Percentiles rank a stretch among this genome's conserved stretches.
These are phyloP conservation scores for Ophiostoma himal-ulmi DNA, from an alignment of 2,329 filamentous ascomycete species.

Conservation along the genomic window DNA sequence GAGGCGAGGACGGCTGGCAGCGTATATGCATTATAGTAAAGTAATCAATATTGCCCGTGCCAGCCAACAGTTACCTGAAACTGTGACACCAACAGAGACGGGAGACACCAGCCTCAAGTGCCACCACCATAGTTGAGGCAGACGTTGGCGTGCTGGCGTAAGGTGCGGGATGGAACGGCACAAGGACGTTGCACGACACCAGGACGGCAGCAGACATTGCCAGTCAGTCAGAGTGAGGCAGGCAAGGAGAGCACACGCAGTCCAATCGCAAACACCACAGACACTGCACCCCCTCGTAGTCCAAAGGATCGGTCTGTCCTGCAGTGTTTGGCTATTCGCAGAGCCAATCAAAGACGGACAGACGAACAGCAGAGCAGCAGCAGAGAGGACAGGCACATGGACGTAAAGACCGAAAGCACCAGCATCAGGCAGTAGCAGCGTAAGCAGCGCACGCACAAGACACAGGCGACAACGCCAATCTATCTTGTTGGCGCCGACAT, in stretches of 20 bases:
- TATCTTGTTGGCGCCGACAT: neutral
- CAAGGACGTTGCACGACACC: neutral
- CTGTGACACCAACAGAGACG: neutral
- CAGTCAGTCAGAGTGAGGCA: neutral
- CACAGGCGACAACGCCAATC: neutral
- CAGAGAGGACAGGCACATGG: neutral
- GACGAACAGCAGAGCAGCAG: neutral
- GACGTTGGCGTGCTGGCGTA: neutral
- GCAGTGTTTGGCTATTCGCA: neutral
- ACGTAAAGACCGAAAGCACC: neutral
- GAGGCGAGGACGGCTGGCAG: neutral
- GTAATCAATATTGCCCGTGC: neutral
- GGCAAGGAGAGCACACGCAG: neutral
- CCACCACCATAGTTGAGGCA: neutral
- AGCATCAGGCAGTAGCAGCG: neutral
- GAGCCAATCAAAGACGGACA: neutral
- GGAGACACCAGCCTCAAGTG: conserved; percentile 4
- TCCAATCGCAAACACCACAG: neutral
- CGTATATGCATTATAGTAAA: neutral
- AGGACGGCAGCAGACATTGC: neutral
- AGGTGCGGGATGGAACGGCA: neutral
- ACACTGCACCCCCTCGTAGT: neutral
- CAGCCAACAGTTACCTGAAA: neutral
- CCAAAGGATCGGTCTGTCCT: neutral
- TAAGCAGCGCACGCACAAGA: neutral